Evolutionary conservation across 176 grass and related monocot species (phyloP).

Genomic region (Poa pratensis): DNA sequence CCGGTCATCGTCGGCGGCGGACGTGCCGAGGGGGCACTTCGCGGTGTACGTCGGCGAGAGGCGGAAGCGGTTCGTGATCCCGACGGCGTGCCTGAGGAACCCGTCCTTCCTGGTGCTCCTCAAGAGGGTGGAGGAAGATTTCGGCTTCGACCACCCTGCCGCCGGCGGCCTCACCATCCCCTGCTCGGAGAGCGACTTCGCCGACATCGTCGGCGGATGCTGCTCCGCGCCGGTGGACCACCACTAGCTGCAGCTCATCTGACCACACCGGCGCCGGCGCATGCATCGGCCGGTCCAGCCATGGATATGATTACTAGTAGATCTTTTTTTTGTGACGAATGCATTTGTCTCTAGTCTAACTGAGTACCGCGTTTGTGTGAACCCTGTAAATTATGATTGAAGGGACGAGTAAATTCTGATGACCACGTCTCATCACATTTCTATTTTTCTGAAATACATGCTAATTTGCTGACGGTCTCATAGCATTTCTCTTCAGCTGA

Average conservation of each 20-base stretch:
- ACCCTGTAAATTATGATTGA: conserved; percentile 9
- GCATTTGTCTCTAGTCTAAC: not conserved
- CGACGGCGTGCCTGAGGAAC: conserved; percentile 55
- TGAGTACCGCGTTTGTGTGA: not conserved
- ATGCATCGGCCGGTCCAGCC: not conserved
- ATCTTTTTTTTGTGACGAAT: not conserved
- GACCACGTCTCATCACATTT: not conserved
- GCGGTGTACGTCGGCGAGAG: conserved; percentile 64
- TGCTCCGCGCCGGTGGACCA: not conserved
- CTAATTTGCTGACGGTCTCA: not conserved
- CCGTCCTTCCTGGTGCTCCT: conserved; percentile 58
- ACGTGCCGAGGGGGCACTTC: conserved; percentile 59
- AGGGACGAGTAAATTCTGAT: not conserved
- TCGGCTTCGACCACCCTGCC: conserved; percentile 59
- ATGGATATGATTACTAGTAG: not conserved
- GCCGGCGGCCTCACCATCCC: conserved; percentile 59
- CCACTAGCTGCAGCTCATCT: not conserved
- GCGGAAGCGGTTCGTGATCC: conserved; percentile 58
- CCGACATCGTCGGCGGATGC: conserved; percentile 22
- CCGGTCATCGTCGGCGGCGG: not conserved
- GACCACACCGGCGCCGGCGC: conserved; percentile 24
- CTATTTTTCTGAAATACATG: not conserved
- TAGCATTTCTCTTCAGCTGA: not conserved
- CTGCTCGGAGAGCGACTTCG: conserved; percentile 48
- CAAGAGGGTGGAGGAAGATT: conserved; percentile 63